These are phyloP conservation scores for Schizochytrium sp. DNA, from an alignment of 108 stramenopile species.

Conservation along the genomic window DNA sequence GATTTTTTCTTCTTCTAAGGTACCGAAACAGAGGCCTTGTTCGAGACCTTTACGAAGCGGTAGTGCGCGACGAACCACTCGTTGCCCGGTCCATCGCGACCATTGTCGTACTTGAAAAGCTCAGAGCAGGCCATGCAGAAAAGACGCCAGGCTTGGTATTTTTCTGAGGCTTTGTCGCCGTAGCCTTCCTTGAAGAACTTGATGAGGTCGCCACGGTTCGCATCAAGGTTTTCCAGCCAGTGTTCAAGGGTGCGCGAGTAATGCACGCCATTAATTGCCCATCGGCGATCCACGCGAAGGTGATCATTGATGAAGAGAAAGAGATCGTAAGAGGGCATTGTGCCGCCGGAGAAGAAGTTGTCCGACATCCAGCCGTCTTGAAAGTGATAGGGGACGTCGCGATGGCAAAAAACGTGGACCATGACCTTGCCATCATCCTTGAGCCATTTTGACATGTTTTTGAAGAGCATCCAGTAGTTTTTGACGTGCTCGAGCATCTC, in stretches of 20 bases:
- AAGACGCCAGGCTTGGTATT: conserved; percentile 77
- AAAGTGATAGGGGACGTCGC: conserved; percentile 76
- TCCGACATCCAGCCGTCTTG: conserved; percentile 85
- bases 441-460: conserved; percentile 68
- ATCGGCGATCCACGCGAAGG: conserved; percentile 59
- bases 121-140: conserved; percentile 94
- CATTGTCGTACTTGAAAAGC: conserved; percentile 63
- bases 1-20: too few species aligned
- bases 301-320: conserved; percentile 74
- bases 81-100: conserved; percentile 41
- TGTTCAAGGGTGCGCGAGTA: conserved; percentile 79
- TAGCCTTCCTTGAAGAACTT: conserved; percentile 62
- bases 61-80: conserved; percentile 61
- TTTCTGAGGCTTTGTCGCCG: conserved; percentile 39
- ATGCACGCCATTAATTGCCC: conserved; percentile 82
- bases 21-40: neutral
- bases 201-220: conserved; percentile 53
- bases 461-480: conserved; percentile 74
- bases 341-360: conserved; percentile 71
- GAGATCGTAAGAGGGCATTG: conserved; percentile 84
- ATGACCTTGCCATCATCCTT: conserved; percentile 69
- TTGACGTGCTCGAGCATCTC: conserved; percentile 99
- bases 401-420: conserved; percentile 88
- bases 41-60: conserved; percentile 45
- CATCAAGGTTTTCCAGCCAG: conserved; percentile 78